Evolutionary conservation across 495 filamentous ascomycete genomes (phyloP), one percentile per base, ranked within the genome.

Genomic region (Tuber brumale): DNA sequence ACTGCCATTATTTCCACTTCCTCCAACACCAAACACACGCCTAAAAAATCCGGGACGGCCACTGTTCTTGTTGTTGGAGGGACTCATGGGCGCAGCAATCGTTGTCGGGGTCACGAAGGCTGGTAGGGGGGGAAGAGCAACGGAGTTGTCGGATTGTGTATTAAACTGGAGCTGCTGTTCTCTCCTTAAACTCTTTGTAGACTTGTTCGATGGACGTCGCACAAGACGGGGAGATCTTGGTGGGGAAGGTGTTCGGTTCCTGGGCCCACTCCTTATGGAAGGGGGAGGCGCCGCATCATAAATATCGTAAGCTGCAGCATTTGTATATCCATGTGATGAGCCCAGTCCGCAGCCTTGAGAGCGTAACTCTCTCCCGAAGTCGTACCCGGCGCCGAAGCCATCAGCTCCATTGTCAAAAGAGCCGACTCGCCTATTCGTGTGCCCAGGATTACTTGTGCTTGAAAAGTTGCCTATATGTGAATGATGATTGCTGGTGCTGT

Each of bases 41-140:
- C 92, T 89, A 86, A 97, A 97, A 85, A 99, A 99, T 39, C 95
- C 94, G 21, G 88, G 93, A 39, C 90, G 89, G 74, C 95, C 92
- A 82, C 91, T 94, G 31, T 72, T 76, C 72, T 82, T 82, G 75
- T 35, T 76, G 37, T 74, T 75, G n/a, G 76, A 61, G 46, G 51
- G 70, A 7, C 35, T 43, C 75, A 42, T 45, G 19, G 73, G 21
- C 23, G 81, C 16, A 27, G 72, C 74, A 71, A 74, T 76, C 23
- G 73, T 72, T 70, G 82, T 37, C 74, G 82, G 77, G 72, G 79
- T 81, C 70, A 78, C 80, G 72, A 85, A 83, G 44, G 83, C 84
- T 31, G 84, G 84, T 71, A 84, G 69, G n/a, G 83, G 83, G 57
- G 83, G 83, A 31, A 84, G 82, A 48, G 77, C 71, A 57, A 78